Base-by-base conservation (phyloP, 2,329 filamentous ascomycete species). In the Coniosporium tulheliwenetii region DNA sequence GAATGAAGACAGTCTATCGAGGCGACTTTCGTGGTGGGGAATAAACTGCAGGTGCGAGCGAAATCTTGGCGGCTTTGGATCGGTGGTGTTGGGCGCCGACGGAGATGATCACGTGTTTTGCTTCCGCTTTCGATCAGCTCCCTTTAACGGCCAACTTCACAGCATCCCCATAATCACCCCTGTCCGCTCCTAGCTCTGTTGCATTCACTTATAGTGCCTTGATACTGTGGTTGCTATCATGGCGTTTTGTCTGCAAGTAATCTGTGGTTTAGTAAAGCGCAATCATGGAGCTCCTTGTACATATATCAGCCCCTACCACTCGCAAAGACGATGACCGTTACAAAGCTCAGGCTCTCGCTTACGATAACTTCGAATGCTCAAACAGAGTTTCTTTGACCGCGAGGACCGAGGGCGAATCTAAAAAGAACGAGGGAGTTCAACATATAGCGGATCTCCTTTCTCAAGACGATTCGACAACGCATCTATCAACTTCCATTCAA, bases 241-340 rank as follows among this genome's bases (percentile, higher is more conserved):
- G 19, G 30, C 19, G 16, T 37, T 26, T n/a, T 9, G 12, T 9
- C 30, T 16, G n/a, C n/a, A 12, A n/a, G 29, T 10, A 2, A 31
- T 15, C 36, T 12, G 10, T 26, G 3, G 10, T n/a, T 5, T 14
- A 19, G 36, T 10, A 37, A 15, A 37, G 13, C 10, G 31, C 38
- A 29, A 43, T 43, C 41, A 56, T 62, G 50, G 59, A 65, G 43
- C 54, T 69, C 26, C 54, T 66, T 30, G 60, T 64, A 30, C 66
- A 70, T 48, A 60, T 65, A 34, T 63, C 64, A 43, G 60, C 65
- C 5, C 53, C 64, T 8, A 58, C 60, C 8, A 61, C 56, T 32
- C 55, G 52, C 29, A 52, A 54, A 33, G 58, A 62, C 44, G 66
- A 69, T 52, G 56, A 63, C 32, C 44, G 55, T 4, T 65, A 59